phyloP scores from a whole-genome alignment of 2,329 filamentous ascomycete genomes.

The Colletotrichum salicis region DNA sequence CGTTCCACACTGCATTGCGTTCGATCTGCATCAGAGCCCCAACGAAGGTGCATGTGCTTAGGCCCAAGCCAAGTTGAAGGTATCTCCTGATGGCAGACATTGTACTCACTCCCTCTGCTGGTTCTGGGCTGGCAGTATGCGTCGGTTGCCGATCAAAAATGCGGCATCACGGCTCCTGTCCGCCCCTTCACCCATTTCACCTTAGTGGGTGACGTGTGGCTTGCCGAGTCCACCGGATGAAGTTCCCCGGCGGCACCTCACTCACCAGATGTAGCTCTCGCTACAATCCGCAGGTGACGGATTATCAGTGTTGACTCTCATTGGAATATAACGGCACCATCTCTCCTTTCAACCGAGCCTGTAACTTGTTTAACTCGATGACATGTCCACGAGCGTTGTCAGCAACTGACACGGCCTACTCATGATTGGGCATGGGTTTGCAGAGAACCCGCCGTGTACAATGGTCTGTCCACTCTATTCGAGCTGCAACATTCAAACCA shows the following conservation, averaged over 20 bases:
- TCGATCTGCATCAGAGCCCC: constrained; percentile 17
- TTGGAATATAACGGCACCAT: not conserved
- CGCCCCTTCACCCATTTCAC: constrained; percentile 1
- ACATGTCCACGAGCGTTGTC: not conserved
- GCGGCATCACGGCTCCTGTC: constrained; percentile 7
- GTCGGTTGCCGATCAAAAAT: constrained; percentile 19
- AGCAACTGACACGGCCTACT: not conserved
- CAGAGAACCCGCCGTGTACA: not conserved
- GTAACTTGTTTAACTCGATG: not conserved
- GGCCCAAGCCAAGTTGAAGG: not conserved
- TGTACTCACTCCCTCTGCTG: constrained; percentile 17
- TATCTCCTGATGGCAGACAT: not conserved
- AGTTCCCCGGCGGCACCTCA: constrained; percentile 17
- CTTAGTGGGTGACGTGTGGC: constrained; percentile 11
- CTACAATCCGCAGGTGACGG: constrained; percentile 6
- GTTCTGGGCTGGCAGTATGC: not conserved
- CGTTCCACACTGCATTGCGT: constrained; percentile 36
- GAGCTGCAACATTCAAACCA: not conserved
- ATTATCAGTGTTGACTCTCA: not conserved
- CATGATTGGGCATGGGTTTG: not conserved
- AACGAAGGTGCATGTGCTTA: constrained; percentile 8
- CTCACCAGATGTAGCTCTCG: constrained; percentile 19
- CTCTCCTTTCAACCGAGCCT: not conserved
- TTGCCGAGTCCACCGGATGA: constrained; percentile 16
- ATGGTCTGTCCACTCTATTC: not conserved